These are phyloP conservation scores for Solidago caesia DNA, from an alignment of 129 eudicot genomes.

Conservation along the genomic window DNA sequence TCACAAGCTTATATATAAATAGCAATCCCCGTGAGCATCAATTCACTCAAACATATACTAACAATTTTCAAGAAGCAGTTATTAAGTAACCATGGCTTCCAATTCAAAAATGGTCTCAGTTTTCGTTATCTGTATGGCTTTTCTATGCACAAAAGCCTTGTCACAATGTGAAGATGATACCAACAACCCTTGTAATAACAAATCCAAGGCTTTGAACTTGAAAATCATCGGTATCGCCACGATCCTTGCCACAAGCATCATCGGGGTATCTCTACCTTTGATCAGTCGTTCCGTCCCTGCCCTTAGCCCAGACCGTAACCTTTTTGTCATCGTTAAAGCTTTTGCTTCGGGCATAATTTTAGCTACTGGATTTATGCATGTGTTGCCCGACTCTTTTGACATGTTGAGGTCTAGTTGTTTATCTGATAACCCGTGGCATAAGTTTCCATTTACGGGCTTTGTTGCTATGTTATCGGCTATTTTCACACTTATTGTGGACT, in stretches of 20 bases:
- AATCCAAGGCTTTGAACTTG: conserved; percentile 18
- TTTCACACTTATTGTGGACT: conserved; percentile 24
- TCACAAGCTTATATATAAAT: not conserved
- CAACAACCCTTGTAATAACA: conserved; percentile 23
- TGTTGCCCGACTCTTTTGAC: conserved; percentile 22
- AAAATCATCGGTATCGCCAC: conserved; percentile 17
- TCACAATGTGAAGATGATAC: conserved; percentile 27
- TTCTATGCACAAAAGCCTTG: conserved; percentile 25
- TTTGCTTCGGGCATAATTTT: conserved; percentile 22
- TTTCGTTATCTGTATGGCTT: not conserved
- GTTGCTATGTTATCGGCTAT: conserved; percentile 21
- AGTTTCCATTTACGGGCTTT: conserved; percentile 25
- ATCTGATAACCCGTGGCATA: conserved; percentile 22
- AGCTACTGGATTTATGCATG: conserved; percentile 25
- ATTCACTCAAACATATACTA: conserved; percentile 17
- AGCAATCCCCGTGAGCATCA: too few species aligned
- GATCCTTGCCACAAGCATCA: conserved; percentile 15
- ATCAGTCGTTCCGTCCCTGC: conserved; percentile 16
- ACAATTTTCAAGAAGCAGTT: not conserved
- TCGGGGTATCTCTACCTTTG: conserved; percentile 20
- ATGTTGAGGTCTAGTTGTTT: conserved; percentile 27
- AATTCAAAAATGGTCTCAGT: not conserved
- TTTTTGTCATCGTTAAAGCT: conserved; percentile 22
- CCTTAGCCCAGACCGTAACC: conserved; percentile 13
- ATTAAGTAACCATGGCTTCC: conserved; percentile 14